phyloP scores from a whole-genome alignment of 345 rosid genomes.

The Eucalyptus sp. region DNA sequence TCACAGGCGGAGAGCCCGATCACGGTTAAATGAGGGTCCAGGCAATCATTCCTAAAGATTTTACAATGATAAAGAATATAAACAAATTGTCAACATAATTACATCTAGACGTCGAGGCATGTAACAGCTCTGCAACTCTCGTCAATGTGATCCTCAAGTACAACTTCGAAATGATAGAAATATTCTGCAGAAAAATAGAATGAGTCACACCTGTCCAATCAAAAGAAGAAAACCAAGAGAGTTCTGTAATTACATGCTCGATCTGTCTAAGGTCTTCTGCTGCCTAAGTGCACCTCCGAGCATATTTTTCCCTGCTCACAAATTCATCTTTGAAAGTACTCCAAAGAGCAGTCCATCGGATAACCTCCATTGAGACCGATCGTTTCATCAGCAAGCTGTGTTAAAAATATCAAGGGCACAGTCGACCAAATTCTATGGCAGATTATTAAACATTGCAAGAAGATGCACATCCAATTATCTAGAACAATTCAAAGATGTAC shows the following conservation, averaged over 20 bases:
- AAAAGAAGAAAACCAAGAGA: neutral
- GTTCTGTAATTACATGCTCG: slow-evolving; percentile 48
- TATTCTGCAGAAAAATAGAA: slow-evolving; percentile 49
- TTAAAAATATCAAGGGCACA: no score
- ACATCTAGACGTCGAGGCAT: slow-evolving; percentile 68
- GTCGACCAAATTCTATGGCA: no score
- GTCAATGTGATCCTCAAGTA: slow-evolving; percentile 78
- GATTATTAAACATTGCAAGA: neutral
- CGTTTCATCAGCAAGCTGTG: no score
- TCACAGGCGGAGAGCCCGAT: neutral
- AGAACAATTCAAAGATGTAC: slow-evolving; percentile 6
- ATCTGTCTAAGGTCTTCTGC: slow-evolving; percentile 78
- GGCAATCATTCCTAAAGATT: neutral
- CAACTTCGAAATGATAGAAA: slow-evolving; percentile 78
- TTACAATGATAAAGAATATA: neutral
- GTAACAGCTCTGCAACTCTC: slow-evolving; percentile 72
- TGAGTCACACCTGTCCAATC: neutral
- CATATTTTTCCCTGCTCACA: slow-evolving; percentile 41
- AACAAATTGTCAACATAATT: neutral
- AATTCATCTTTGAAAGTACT: no score
- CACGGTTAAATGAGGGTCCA: neutral
- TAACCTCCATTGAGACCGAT: no score
- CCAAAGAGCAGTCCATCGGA: no score
- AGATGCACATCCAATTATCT: neutral
- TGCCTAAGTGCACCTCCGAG: slow-evolving; percentile 86